Conservation (phyloP, 257 asterid genomes). For the Coffea canephora region DNA sequence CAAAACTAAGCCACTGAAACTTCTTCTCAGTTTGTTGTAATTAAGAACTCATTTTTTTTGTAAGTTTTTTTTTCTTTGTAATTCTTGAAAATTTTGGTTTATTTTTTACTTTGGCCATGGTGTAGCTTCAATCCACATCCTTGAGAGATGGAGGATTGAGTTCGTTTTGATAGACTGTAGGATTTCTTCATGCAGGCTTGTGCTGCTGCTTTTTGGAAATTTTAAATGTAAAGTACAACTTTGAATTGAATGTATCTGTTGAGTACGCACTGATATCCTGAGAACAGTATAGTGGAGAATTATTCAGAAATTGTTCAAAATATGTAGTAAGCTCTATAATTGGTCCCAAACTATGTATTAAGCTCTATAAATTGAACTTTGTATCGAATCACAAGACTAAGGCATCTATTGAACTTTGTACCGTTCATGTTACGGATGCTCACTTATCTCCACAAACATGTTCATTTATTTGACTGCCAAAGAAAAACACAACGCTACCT, state of each 20-base stretch:
- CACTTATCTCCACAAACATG: no score
- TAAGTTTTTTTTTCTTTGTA: not conserved
- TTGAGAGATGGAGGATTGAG: not conserved
- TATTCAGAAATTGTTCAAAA: not conserved
- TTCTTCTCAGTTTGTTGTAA: not conserved
- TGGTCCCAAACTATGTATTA: no score
- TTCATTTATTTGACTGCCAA: no score
- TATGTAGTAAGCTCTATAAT: no score
- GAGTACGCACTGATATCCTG: not conserved
- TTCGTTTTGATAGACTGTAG: not conserved
- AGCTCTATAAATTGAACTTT: no score
- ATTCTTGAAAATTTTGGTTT: not conserved
- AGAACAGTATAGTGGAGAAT: not conserved
- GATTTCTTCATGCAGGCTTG: not conserved
- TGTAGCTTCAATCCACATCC: not conserved
- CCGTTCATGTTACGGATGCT: no score
- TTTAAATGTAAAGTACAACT: not conserved
- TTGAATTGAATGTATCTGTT: not conserved
- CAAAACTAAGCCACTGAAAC: constrained; percentile 32
- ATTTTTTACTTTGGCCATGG: not conserved
- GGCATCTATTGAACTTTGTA: no score
- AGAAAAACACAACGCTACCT: no score
- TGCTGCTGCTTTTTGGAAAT: not conserved
- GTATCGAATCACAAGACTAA: no score
- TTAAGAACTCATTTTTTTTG: not conserved